phyloP scores from a whole-genome alignment of 1,284 basidiomycete genomes.

The Ceratobasidium theobromae region DNA sequence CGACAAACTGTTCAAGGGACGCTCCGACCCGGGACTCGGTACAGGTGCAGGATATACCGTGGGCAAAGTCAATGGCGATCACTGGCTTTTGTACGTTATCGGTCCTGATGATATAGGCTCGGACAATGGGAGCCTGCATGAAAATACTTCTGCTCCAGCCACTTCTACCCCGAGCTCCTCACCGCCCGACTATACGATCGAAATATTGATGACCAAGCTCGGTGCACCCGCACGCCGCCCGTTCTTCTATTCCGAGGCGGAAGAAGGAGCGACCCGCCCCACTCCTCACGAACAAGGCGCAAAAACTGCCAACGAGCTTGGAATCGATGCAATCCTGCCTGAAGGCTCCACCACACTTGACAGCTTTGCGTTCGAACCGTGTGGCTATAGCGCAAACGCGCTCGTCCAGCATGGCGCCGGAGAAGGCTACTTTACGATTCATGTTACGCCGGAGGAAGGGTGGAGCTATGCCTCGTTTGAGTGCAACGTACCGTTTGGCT shows the following conservation, averaged over 20 bases:
- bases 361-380: conserved; percentile 92
- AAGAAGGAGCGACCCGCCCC: conserved; percentile 6
- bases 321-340: conserved; percentile 83
- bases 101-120: conserved; percentile 49
- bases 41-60: conserved; percentile 91
- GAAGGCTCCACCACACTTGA: conserved; percentile 79
- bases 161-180: conserved; percentile 41
- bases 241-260: conserved; percentile 66
- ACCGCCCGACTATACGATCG: conserved; percentile 84
- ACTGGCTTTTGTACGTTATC: conserved; percentile 96
- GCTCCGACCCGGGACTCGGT: conserved; percentile 31
- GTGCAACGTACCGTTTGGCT: conserved; percentile 86
- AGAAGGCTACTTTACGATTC: conserved; percentile 94
- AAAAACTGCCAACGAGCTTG: conserved; percentile 70
- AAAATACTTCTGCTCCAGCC: conserved; percentile 36
- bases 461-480: conserved; percentile 99
- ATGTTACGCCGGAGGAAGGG: conserved; percentile 96
- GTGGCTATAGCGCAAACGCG: conserved; percentile 96
- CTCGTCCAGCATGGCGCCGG: conserved; percentile 63
- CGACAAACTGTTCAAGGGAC: conserved; percentile 79
- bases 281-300: conserved; percentile 66
- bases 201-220: conserved; percentile 98
- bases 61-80: conserved; percentile 97
- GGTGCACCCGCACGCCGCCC: conserved; percentile 69
- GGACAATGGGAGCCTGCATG: conserved; percentile 10